phyloP scores from a whole-genome alignment of 2,329 filamentous ascomycete species.

The Aspergillus jensenii region DNA sequence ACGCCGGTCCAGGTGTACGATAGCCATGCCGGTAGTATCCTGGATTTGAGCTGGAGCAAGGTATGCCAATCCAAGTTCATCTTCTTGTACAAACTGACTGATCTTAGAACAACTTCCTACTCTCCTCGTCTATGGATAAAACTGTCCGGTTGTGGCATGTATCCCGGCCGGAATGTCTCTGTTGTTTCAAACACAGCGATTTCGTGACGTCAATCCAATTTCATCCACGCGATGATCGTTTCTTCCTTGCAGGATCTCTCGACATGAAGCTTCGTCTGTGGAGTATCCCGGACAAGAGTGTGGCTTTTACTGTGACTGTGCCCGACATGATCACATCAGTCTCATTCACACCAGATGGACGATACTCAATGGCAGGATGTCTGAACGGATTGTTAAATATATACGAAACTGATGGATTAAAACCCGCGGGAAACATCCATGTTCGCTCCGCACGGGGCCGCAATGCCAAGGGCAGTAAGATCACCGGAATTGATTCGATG shows the following conservation, averaged over 20 bases:
- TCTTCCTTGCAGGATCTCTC: constrained; percentile 91
- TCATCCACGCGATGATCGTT: constrained; percentile 90
- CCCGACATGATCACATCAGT: constrained; percentile 92
- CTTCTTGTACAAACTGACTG: not conserved
- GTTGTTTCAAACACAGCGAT: constrained; percentile 91
- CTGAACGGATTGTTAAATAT: constrained; percentile 83
- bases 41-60: constrained; percentile 97
- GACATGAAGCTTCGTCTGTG: constrained; percentile 86
- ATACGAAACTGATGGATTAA: constrained; percentile 89
- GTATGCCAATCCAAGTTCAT: constrained; percentile 31
- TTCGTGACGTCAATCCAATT: constrained; percentile 95
- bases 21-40: constrained; percentile 79
- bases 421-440: constrained; percentile 80
- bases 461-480: constrained; percentile 95
- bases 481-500: constrained; percentile 86
- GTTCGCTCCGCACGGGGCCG: constrained; percentile 90
- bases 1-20: constrained; percentile 76
- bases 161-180: constrained; percentile 79
- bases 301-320: constrained; percentile 75
- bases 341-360: constrained; percentile 89
- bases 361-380: constrained; percentile 82
- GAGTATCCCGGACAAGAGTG: constrained; percentile 96
- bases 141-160: constrained; percentile 94
- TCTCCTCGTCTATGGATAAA: constrained; percentile 98
- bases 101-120: constrained; percentile 78